Percentiles rank a stretch among this genome's conserved stretches.
Evolutionary conservation across 2,329 filamentous ascomycete genomes (phyloP).

Genomic region (Cordyceps javanica): DNA sequence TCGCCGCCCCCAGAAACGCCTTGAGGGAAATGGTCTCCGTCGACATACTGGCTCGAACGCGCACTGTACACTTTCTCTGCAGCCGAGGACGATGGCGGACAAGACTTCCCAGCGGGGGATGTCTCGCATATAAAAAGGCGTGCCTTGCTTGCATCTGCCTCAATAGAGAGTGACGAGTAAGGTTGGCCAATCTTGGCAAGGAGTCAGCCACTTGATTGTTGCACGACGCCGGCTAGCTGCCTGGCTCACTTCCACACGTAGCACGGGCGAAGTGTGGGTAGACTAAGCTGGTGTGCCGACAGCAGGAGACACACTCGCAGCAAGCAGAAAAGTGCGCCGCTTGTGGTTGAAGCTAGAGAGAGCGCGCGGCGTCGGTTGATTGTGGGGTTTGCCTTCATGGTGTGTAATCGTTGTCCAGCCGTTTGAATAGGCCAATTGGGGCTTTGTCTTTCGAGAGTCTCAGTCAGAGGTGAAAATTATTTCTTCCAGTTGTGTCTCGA

Average conservation of each 20-base stretch:
- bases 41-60: slow-evolving; percentile 19
- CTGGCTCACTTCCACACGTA: neutral
- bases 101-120: neutral
- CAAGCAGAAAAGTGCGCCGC: too few relatives aligned
- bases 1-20: slow-evolving; percentile 46
- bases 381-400: too few relatives aligned
- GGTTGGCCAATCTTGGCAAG: neutral
- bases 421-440: too few relatives aligned
- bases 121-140: neutral
- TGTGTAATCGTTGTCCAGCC: too few relatives aligned
- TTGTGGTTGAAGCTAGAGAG: too few relatives aligned
- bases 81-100: neutral
- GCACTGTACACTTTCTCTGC: neutral
- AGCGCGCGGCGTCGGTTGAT: too few relatives aligned
- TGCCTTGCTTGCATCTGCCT: neutral
- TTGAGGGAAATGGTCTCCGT: slow-evolving; percentile 34
- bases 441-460: too few relatives aligned
- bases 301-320: neutral
- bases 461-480: neutral
- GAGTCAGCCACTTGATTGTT: slow-evolving; percentile 4
- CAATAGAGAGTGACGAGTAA: neutral
- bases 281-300: neutral
- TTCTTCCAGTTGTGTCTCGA: neutral
- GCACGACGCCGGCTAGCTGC: neutral
- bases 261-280: neutral